These are phyloP conservation scores for Anastatica hierochuntica DNA, from an alignment of 345 rosid species.

Conservation along the genomic window DNA sequence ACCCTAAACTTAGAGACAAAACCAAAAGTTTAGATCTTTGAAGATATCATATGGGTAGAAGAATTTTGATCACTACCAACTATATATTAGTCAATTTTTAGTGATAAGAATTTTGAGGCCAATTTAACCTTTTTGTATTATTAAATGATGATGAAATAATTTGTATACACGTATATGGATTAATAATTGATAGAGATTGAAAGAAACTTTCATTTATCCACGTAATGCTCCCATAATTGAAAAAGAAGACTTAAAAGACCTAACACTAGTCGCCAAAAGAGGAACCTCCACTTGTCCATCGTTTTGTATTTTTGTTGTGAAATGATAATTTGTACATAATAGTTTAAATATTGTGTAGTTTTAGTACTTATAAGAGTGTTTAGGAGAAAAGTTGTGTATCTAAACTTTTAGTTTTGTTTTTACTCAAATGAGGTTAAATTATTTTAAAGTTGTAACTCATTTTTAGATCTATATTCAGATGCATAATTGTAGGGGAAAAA, in stretches of 20 bases:
- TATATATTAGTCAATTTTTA: no score
- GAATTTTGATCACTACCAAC: neutral
- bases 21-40: neutral
- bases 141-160: neutral
- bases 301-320: no score
- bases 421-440: no score
- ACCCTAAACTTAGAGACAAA: neutral
- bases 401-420: no score
- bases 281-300: constrained; percentile 15
- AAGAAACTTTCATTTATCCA: constrained; percentile 5
- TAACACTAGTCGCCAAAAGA: constrained; percentile 16
- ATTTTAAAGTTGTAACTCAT: no score
- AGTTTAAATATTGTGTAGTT: no score
- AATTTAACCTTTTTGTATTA: neutral
- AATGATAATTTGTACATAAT: no score
- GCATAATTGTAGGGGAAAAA: no score
- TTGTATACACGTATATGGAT: neutral
- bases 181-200: constrained; percentile 10
- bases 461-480: no score
- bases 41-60: neutral
- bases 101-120: neutral
- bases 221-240: constrained; percentile 10
- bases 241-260: no score
- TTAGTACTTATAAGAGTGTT: no score
- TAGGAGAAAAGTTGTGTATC: no score